Conservation (phyloP, 2,329 filamentous ascomycete genomes). For the Huntiella omanensis region DNA sequence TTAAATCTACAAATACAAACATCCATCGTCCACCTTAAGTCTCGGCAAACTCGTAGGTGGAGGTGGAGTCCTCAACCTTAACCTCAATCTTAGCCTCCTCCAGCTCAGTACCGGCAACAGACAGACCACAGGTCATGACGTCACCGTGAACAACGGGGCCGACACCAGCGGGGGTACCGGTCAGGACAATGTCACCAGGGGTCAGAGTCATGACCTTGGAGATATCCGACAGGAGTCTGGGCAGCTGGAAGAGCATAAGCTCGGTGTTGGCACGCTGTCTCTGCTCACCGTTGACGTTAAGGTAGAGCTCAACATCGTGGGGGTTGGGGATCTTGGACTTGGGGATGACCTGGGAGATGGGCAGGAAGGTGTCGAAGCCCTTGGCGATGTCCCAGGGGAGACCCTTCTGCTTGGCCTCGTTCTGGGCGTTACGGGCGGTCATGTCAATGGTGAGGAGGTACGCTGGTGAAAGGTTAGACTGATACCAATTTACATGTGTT, state of each 20-base stretch:
- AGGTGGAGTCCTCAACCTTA: constrained; percentile 57
- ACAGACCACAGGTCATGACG: constrained; percentile 67
- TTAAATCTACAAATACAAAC: constrained; percentile 1
- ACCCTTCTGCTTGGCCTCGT: constrained; percentile 92
- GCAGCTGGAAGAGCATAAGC: constrained; percentile 85
- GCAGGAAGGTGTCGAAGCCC: constrained; percentile 94
- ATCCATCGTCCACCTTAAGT: constrained; percentile 26
- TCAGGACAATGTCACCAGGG: constrained; percentile 80
- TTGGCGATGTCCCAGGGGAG: constrained; percentile 93
- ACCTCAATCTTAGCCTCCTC: constrained; percentile 75
- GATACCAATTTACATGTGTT: not conserved
- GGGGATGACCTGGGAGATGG: constrained; percentile 62
- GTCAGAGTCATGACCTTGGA: constrained; percentile 88
- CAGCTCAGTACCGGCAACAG: constrained; percentile 62
- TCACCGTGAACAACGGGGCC: constrained; percentile 73
- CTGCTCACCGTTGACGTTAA: constrained; percentile 62
- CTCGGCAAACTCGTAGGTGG: constrained; percentile 59
- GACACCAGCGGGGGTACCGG: constrained; percentile 94
- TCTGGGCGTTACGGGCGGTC: constrained; percentile 88
- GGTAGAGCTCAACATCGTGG: constrained; percentile 70
- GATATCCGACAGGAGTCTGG: constrained; percentile 74
- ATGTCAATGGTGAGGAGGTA: constrained; percentile 92
- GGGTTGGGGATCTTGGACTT: constrained; percentile 70
- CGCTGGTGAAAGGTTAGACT: constrained; percentile 25
- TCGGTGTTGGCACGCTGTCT: constrained; percentile 78